Conservation (phyloP, 805 yeast species). For the Priceomyces melissophilus region DNA sequence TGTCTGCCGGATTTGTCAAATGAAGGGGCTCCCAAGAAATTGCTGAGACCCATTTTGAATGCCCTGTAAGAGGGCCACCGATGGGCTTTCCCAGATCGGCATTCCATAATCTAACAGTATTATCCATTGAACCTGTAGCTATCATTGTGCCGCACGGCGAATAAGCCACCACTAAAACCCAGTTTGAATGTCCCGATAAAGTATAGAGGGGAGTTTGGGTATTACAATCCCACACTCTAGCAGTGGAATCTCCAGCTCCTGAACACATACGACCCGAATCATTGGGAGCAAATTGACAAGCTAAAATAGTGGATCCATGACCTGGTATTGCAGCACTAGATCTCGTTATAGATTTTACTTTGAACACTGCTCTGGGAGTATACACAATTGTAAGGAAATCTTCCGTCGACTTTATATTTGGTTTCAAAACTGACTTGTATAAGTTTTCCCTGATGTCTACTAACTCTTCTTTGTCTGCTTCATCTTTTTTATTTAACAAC, state of each 20-base stretch:
- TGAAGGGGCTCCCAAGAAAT: slow-evolving; percentile 95
- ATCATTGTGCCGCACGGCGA: slow-evolving; percentile 87
- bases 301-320: slow-evolving; percentile 89
- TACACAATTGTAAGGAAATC: slow-evolving; percentile 87
- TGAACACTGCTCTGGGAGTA: slow-evolving; percentile 93
- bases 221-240: slow-evolving; percentile 94
- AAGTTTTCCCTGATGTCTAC: slow-evolving; percentile 77
- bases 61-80: slow-evolving; percentile 78
- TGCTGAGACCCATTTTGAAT: slow-evolving; percentile 84
- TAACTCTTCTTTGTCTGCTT: slow-evolving; percentile 35
- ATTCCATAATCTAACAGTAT: slow-evolving; percentile 85
- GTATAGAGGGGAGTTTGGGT: slow-evolving; percentile 88
- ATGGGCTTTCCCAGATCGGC: slow-evolving; percentile 65
- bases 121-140: slow-evolving; percentile 97
- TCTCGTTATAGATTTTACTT: slow-evolving; percentile 86
- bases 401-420: slow-evolving; percentile 85
- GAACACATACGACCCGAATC: slow-evolving; percentile 83
- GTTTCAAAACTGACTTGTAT: slow-evolving; percentile 78
- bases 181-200: slow-evolving; percentile 79
- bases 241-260: slow-evolving; percentile 95
- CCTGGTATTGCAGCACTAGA: slow-evolving; percentile 92
- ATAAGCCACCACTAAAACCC: slow-evolving; percentile 92
- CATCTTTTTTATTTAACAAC: slow-evolving; percentile 45
- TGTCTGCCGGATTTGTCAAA: slow-evolving; percentile 59
- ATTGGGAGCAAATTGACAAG: slow-evolving; percentile 91